phyloP scores from a whole-genome alignment of 495 filamentous ascomycete genomes.

The Podospora fimiseda region DNA sequence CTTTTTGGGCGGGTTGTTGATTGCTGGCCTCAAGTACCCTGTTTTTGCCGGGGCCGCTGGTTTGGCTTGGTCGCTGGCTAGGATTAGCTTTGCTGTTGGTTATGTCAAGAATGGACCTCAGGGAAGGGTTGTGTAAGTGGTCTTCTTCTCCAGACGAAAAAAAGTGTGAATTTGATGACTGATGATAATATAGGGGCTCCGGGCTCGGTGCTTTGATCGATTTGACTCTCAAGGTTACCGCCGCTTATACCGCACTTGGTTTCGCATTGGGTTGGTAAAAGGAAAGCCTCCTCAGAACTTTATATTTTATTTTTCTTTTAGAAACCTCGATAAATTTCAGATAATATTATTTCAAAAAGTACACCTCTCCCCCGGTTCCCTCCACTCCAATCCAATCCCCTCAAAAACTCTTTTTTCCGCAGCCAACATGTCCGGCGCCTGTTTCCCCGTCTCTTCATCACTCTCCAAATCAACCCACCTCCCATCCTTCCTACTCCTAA shows the following conservation, averaged over 20 bases:
- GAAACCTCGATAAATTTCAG: too few relatives aligned
- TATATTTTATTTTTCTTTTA: neutral
- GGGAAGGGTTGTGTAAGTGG: constrained; percentile 26
- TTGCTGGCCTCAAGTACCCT: constrained; percentile 53
- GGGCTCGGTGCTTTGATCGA: neutral
- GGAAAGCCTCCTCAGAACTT: neutral
- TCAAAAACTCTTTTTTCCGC: constrained; percentile 79
- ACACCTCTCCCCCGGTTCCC: constrained; percentile 67
- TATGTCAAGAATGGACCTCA: constrained; percentile 43
- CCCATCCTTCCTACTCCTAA: constrained; percentile 60
- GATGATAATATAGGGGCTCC: neutral
- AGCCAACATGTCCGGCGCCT: constrained; percentile 52
- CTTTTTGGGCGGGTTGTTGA: constrained; percentile 51
- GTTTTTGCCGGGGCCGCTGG: constrained; percentile 45
- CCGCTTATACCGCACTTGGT: constrained; percentile 1
- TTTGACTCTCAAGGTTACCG: neutral
- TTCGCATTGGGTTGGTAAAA: neutral
- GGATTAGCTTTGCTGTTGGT: constrained; percentile 53
- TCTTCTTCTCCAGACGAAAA: neutral
- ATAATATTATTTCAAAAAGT: constrained; percentile 58
- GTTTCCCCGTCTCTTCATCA: constrained; percentile 29
- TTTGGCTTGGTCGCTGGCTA: constrained; percentile 48
- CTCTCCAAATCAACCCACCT: constrained; percentile 57
- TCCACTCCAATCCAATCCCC: constrained; percentile 66
- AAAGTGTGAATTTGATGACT: neutral